Evolutionary conservation across 2,329 filamentous ascomycete genomes (phyloP), one percentile per base, ranked within the genome.

Genomic region (Cladophialophora psammophila): DNA sequence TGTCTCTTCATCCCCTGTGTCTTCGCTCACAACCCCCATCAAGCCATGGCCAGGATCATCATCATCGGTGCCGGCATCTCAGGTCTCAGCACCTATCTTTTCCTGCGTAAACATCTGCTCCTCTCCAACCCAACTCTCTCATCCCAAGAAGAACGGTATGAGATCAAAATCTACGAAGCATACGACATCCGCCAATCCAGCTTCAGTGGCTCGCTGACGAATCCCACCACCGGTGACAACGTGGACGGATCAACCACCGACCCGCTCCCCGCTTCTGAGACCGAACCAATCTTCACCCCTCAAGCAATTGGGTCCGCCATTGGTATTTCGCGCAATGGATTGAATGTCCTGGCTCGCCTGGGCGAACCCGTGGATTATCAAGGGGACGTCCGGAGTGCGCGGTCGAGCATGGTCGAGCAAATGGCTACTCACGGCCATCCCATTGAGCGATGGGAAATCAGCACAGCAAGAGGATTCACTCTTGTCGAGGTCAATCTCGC

Each of bases 61-160:
- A 81, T 82, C 13, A 73, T 82, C 42, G 80, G 80, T n/a, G 80
- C 74, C 13, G 80, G 79, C 36, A 80, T 82, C 65, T 74, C 75
- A 57, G 80, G 80, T 32, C 79, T 78, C 60, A 64, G 77, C 10
- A 73, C 73, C 45, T 82, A 81, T 62, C 75, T 82, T 9, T 74
- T 76, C 36, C 72, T 82, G 4, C 75, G 75, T 59, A 81, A 81
- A 61, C 77, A 79, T 59, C 76, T 82, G 8, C 10, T 60, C 6
- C 57, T n/a, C 40, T n/a, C 15, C 40, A 15, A 35, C 77, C 75
- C 3, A 48, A 72, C 18, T 52, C 18, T 20, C 9, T 20, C 68
- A 26, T 55, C 55, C 12, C 35, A 65, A 0, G 42, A 40, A 42
- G 31, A n/a, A 55, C 52, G 68, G 31, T 75, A 80, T 60, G 71